A percentile compares a stretch with the other conserved stretches of the same genome.
Conservation (phyloP, 805 yeast genomes). For the Candida gorgasii region DNA sequence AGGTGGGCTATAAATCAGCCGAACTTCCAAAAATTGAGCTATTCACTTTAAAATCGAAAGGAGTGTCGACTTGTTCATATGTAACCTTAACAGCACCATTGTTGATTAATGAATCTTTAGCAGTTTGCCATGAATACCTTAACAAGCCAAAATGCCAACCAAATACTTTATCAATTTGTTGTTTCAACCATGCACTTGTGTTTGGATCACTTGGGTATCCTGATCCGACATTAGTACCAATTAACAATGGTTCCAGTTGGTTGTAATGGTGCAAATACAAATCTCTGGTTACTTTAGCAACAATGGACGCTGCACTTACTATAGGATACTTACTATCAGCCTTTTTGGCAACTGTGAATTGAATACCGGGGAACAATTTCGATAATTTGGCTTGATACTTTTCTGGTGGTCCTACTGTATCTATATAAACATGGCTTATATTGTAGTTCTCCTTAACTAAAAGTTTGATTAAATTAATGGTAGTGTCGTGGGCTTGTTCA, state of each 20-base stretch:
- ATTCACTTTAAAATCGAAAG: conserved; percentile 7
- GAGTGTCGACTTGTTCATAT: conserved; percentile 53
- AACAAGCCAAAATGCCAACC: conserved; percentile 81
- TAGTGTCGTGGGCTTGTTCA: conserved; percentile 95
- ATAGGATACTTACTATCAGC: conserved; percentile 92
- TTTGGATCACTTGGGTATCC: conserved; percentile 95
- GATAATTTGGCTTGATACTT: conserved; percentile 77
- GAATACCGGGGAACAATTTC: conserved; percentile 64
- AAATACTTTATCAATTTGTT: conserved; percentile 65
- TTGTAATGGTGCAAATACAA: conserved; percentile 45
- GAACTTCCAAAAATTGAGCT: conserved; percentile 1
- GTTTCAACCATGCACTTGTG: conserved; percentile 74
- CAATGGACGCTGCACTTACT: conserved; percentile 92
- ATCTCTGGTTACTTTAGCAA: conserved; percentile 96
- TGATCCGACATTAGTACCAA: conserved; percentile 62
- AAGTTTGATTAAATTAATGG: conserved; percentile 72
- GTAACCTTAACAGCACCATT: conserved; percentile 54
- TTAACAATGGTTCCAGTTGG: conserved; percentile 26
- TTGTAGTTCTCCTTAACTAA: conserved; percentile 63
- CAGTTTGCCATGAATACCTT: conserved; percentile 93
- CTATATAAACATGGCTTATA: conserved; percentile 76
- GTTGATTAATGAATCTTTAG: conserved; percentile 66
- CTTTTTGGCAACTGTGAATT: conserved; percentile 84
- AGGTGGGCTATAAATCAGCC: conserved; percentile 3
- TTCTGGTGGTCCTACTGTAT: conserved; percentile 95